Conservation (phyloP, 2,329 filamentous ascomycete genomes). For the Trichoderma brevicompactum region DNA sequence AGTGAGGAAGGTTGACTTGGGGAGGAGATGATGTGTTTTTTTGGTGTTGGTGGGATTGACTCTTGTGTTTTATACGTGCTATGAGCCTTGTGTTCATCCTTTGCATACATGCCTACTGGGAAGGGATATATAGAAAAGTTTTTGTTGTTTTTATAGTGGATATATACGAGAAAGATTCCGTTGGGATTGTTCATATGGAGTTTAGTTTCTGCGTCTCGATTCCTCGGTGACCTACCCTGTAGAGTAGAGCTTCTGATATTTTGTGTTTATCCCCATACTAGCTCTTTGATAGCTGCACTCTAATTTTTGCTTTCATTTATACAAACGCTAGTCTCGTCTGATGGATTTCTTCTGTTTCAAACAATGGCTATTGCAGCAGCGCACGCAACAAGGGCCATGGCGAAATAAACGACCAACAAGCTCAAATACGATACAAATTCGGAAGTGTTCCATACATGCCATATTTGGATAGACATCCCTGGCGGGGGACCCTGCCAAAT, state of each 20-base stretch:
- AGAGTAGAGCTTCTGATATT: neutral
- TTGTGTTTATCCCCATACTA: neutral
- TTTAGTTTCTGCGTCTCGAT: neutral
- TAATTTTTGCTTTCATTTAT: too few relatives aligned
- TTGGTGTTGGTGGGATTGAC: neutral
- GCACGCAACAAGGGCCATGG: too few relatives aligned
- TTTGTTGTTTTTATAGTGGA: neutral
- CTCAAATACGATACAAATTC: too few relatives aligned
- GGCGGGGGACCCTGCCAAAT: too few relatives aligned
- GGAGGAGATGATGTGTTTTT: slow-evolving; percentile 44
- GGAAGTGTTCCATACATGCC: too few relatives aligned
- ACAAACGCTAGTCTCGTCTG: too few relatives aligned
- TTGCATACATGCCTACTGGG: neutral
- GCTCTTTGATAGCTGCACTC: neutral
- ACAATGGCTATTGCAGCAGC: too few relatives aligned
- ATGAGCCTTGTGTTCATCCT: neutral
- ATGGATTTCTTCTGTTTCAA: too few relatives aligned
- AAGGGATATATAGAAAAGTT: slow-evolving; percentile 1
- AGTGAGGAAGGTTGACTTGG: slow-evolving; percentile 59
- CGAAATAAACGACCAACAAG: too few relatives aligned
- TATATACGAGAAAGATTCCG: neutral
- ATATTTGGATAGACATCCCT: too few relatives aligned
- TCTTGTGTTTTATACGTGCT: neutral
- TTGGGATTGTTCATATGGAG: neutral
- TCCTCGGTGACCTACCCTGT: neutral